phyloP scores from a whole-genome alignment of 108 stramenopile species.

The Nannochloropsis salina region DNA sequence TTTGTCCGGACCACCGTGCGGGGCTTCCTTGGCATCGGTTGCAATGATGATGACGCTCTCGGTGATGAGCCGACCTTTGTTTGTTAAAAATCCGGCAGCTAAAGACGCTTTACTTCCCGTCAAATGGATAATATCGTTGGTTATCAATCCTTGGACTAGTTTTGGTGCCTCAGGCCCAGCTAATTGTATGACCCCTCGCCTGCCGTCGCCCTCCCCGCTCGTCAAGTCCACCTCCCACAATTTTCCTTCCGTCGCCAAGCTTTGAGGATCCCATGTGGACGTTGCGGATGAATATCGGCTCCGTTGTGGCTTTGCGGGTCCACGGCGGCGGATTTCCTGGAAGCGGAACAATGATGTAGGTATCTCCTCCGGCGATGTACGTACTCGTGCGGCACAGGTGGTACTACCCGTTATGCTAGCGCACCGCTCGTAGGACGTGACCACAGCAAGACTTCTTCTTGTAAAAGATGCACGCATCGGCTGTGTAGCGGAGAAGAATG shows the following conservation, averaged over 20 bases:
- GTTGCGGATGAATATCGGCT: not conserved
- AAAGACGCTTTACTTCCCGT: not conserved
- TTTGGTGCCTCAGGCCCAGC: conserved; percentile 9
- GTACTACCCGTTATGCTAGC: not conserved
- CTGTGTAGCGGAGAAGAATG: not conserved
- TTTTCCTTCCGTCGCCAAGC: not conserved
- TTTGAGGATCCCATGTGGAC: not conserved
- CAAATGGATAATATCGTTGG: conserved; percentile 9
- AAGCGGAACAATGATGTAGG: not conserved
- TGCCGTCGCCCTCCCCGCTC: not conserved
- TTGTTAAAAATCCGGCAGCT: not conserved
- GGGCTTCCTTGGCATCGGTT: conserved; percentile 5
- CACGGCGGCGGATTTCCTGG: not conserved
- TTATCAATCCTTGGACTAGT: not conserved
- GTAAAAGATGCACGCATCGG: not conserved
- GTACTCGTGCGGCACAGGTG: not conserved
- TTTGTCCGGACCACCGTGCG: conserved; percentile 16
- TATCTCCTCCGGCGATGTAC: not conserved
- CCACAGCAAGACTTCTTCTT: not conserved
- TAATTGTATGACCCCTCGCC: not conserved
- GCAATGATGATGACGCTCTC: not conserved
- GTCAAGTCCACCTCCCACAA: not conserved
- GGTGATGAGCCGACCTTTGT: not conserved
- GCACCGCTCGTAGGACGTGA: not conserved
- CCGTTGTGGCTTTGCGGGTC: not conserved